Base-by-base conservation (phyloP, 163 green algal species). In the Chlamydomonas reinhardtii region DNA sequence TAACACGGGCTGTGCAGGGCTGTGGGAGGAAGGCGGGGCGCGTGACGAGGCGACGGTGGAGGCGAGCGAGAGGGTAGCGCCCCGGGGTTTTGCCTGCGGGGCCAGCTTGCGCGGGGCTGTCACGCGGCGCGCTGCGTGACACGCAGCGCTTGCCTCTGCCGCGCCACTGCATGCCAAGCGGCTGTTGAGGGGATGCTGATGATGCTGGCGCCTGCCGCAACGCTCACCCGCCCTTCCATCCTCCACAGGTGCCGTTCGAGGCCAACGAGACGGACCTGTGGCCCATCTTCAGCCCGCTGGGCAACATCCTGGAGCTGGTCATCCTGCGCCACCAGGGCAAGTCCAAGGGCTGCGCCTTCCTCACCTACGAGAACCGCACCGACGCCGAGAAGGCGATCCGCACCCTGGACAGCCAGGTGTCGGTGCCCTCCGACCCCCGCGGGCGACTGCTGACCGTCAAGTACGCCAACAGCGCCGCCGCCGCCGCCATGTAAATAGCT, bases 261-360 rank as follows among this genome's bases (percentile, higher is more conserved):
- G 94, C 92, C 0, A 91, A 74, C 20, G 96, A 98, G 90, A 75
- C 91, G 70, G 93, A 98, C 81, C 89, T 98, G 84, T 97, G 92
- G 90, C 82, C 85, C 32, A 87, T 97, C 72, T 97, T 98, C 70
- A 72, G 73, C 14, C 91, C 93, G 8, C 74, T 96, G 35, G 96
- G 96, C 76, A 94, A 94, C 73, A 93, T 98, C 35, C 66, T 98
- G 84, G 96, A 98, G 92, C 92, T 98, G n/a, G 94, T 96, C 31
- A 89, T 98, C 37, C 90, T 98, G 91, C 92, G 95, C 54, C 87
- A 82, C 20, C 88, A 94, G 59, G 91, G 91, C 65, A 86, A 92
- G 68, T 95, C 91, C 85, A 93, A 92, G 72, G 96, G 96, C 61
- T 98, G 95, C 88, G 96, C 92, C 16, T 98, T 98, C 87, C 88